Evolutionary conservation across 805 yeast genomes (phyloP), one percentile per base, ranked within the genome.

Genomic region (Teunomyces lycoperdinae): DNA sequence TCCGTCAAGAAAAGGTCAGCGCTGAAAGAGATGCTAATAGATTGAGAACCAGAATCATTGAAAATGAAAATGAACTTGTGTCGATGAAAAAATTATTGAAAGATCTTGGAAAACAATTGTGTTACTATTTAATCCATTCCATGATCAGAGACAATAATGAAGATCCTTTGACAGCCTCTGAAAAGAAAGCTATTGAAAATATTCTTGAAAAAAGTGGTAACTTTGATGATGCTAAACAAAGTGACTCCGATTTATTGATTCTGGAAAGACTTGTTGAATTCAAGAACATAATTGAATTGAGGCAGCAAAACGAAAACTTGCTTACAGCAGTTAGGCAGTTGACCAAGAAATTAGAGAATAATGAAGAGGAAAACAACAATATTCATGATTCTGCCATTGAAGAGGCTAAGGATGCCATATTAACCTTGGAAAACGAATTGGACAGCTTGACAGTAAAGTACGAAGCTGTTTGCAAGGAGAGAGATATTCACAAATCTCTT

Each of bases 61-160:
- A 80, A 46, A 63, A 70, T 38, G 76, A 75, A 52, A 62, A 69
- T 24, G 85, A 81, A 54, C 60, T 77, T 10, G 66, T 62, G 11
- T 68, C 78, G 4, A 62, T 86, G 52, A 74, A 77, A 40, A 79
- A 77, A 48, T 82, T 85, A 53, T 78, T 85, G 38, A 68, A 76
- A 27, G 97, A 92, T 58, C 69, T 92, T 34, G 87, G 95, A 5
- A 81, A 83, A 38, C 98, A 92, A 62, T 78, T 94, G n/a, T 89
- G 87, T 55, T 77, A 76, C 43, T 73, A 90, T 32, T 72, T 92
- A 33, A 77, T 85, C 11, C 89, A 87, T 58, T 73, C 87, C 1
- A 74, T 81, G 27, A 69, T 85, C 1, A 75, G 81, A 41, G 79
- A 76, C 9, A 76, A 74, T 44, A 70, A 79, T n/a, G 80, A 80